These are phyloP conservation scores for Kwoniella shandongensis DNA, from an alignment of 768 basidiomycete species.

Conservation along the genomic window DNA sequence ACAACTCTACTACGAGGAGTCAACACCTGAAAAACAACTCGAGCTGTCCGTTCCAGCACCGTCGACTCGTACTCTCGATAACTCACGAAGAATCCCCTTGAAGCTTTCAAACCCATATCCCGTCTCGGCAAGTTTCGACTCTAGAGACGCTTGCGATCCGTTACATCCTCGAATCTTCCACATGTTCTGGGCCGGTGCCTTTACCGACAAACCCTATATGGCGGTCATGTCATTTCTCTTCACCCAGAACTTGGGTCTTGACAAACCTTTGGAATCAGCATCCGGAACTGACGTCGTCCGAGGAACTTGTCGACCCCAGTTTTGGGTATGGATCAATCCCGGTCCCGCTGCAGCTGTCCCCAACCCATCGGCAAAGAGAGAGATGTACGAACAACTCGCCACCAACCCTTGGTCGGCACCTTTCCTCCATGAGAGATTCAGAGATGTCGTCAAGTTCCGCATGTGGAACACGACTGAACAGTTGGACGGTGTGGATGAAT, in stretches of 20 bases:
- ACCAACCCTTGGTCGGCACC: constrained; percentile 90
- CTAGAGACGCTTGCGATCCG: constrained; percentile 67
- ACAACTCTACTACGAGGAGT: constrained; percentile 77
- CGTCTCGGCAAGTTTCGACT: constrained; percentile 34
- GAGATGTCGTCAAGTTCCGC: constrained; percentile 88
- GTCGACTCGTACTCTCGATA: constrained; percentile 25
- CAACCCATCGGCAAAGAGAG: constrained; percentile 72
- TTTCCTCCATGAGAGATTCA: constrained; percentile 88
- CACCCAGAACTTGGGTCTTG: constrained; percentile 88
- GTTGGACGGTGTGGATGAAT: constrained; percentile 83
- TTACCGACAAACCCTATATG: constrained; percentile 98
- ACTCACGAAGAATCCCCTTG: constrained; percentile 41
- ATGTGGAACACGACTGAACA: constrained; percentile 99
- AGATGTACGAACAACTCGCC: constrained; percentile 79
- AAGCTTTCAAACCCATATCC: constrained; percentile 41
- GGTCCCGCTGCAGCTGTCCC: constrained; percentile 90
- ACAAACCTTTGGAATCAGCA: constrained; percentile 58
- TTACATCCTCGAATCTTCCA: constrained; percentile 88
- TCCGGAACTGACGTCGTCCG: constrained; percentile 56
- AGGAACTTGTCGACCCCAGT: constrained; percentile 75
- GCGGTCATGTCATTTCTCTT: constrained; percentile 91
- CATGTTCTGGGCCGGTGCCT: constrained; percentile 99
- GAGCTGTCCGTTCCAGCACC: constrained; percentile 22
- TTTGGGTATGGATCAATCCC: constrained; percentile 99
- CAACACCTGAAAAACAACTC: constrained; percentile 51